Evolutionary conservation across 1,284 basidiomycete genomes (phyloP).

Genomic region (Athelia psychrophila): DNA sequence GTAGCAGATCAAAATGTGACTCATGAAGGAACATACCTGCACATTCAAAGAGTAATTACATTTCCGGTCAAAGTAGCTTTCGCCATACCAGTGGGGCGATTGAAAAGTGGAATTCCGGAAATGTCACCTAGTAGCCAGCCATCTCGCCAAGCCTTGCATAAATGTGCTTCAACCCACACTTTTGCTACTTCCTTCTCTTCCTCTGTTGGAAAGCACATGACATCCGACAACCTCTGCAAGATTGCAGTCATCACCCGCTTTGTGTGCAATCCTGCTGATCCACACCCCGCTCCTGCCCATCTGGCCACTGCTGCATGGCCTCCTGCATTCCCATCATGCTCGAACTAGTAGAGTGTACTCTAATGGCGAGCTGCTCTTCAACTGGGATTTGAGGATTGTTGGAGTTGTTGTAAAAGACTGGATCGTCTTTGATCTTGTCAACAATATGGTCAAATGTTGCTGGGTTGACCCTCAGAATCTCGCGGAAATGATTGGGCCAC

Average conservation of each 20-base stretch:
- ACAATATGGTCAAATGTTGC: constrained; percentile 21
- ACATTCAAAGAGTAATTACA: constrained; percentile 34
- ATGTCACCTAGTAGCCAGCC: constrained; percentile 38
- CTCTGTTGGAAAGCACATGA: constrained; percentile 15
- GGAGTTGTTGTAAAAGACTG: constrained; percentile 21
- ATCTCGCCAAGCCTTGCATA: constrained; percentile 29
- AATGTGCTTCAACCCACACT: constrained; percentile 26
- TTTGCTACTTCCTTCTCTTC: constrained; percentile 24
- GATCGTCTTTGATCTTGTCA: constrained; percentile 12
- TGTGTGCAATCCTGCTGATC: constrained; percentile 12
- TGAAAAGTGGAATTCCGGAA: constrained; percentile 29
- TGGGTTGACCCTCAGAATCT: constrained; percentile 23
- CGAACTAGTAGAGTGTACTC: constrained; percentile 23
- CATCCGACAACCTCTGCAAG: not conserved
- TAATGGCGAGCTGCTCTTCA: constrained; percentile 27
- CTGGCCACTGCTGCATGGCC: constrained; percentile 26
- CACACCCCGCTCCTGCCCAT: constrained; percentile 28
- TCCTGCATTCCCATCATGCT: constrained; percentile 31
- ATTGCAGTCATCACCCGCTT: not conserved
- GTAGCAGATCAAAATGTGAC: not conserved
- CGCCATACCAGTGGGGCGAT: constrained; percentile 28
- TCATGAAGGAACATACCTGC: constrained; percentile 19
- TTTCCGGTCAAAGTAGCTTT: constrained; percentile 36
- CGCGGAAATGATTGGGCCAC: constrained; percentile 17
- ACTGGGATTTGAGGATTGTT: constrained; percentile 20